Conservation (phyloP, 164 flowering plant species). For the Kingdonia uniflora region DNA sequence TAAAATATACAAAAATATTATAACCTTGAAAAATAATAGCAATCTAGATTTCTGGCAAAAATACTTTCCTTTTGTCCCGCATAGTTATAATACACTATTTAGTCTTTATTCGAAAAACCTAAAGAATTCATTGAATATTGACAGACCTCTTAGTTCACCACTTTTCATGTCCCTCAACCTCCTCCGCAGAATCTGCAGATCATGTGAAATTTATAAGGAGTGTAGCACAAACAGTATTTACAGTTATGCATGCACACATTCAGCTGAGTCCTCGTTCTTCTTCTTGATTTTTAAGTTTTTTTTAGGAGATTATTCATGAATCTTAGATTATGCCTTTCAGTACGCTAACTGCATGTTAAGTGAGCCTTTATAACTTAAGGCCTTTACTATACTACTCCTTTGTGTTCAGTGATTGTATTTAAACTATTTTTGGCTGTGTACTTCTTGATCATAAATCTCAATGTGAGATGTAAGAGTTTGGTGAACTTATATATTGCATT, state of each 20-base stretch:
- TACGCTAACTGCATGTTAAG: not conserved
- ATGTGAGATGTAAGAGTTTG: not conserved
- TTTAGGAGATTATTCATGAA: too few species aligned
- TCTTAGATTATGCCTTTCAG: not conserved
- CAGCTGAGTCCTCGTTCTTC: too few species aligned
- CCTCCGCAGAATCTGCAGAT: slow-evolving; percentile 69
- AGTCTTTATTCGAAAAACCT: slow-evolving; percentile 51
- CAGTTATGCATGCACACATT: too few species aligned
- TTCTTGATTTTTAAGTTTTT: too few species aligned
- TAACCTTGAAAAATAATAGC: slow-evolving; percentile 32
- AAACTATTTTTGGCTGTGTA: too few species aligned
- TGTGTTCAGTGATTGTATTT: too few species aligned
- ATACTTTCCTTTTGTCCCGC: not conserved
- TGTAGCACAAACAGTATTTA: not conserved
- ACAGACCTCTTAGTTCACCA: slow-evolving; percentile 78
- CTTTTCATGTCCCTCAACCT: slow-evolving; percentile 74
- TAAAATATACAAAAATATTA: too few species aligned
- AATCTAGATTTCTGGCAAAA: not conserved
- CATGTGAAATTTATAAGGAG: not conserved
- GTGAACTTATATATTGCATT: slow-evolving; percentile 69
- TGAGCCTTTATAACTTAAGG: not conserved
- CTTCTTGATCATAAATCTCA: too few species aligned
- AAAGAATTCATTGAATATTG: slow-evolving; percentile 47
- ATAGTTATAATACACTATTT: not conserved
- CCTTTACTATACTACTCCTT: not conserved